A percentile compares a stretch with the other conserved stretches of the same genome.
Conservation (phyloP, 768 basidiomycete genomes). For the Artomyces pyxidatus region DNA sequence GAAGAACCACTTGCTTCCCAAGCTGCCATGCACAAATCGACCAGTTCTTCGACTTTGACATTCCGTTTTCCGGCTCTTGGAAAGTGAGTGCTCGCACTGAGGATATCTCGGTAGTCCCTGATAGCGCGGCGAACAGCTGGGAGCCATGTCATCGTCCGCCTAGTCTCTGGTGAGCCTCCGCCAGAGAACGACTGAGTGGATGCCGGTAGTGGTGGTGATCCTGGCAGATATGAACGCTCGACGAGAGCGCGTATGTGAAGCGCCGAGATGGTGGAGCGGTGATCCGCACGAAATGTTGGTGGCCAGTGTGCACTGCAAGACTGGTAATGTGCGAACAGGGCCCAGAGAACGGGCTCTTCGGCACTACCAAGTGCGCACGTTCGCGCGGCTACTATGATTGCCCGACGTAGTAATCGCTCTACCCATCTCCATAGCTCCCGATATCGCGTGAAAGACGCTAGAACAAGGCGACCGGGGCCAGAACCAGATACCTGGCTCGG, state of each 20-base stretch:
- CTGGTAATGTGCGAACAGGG: slow-evolving; percentile 53
- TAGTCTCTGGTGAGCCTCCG: slow-evolving; percentile 13
- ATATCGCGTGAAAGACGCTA: slow-evolving; percentile 52
- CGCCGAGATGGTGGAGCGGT: slow-evolving; percentile 60
- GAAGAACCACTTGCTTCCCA: slow-evolving; percentile 72
- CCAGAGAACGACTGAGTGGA: slow-evolving; percentile 1
- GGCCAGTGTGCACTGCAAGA: slow-evolving; percentile 68
- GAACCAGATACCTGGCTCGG: slow-evolving; percentile 22
- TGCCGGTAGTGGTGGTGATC: neutral
- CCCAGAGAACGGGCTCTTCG: slow-evolving; percentile 46
- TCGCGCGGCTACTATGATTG: slow-evolving; percentile 55
- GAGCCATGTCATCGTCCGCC: slow-evolving; percentile 42
- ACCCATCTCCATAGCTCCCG: slow-evolving; percentile 86
- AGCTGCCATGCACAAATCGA: slow-evolving; percentile 68
- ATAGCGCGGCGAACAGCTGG: slow-evolving; percentile 58
- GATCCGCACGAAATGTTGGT: slow-evolving; percentile 64
- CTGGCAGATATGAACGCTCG: slow-evolving; percentile 28
- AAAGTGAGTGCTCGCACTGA: slow-evolving; percentile 65
- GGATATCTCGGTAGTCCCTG: slow-evolving; percentile 59
- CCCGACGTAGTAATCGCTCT: slow-evolving; percentile 78
- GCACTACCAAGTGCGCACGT: slow-evolving; percentile 28
- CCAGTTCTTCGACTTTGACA: slow-evolving; percentile 72
- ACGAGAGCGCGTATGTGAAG: slow-evolving; percentile 72
- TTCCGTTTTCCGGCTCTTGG: slow-evolving; percentile 79
- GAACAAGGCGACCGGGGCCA: slow-evolving; percentile 31